Evolutionary conservation across 805 yeast species (phyloP), one percentile per base, ranked within the genome.

Genomic region (Metschnikowia similis): DNA sequence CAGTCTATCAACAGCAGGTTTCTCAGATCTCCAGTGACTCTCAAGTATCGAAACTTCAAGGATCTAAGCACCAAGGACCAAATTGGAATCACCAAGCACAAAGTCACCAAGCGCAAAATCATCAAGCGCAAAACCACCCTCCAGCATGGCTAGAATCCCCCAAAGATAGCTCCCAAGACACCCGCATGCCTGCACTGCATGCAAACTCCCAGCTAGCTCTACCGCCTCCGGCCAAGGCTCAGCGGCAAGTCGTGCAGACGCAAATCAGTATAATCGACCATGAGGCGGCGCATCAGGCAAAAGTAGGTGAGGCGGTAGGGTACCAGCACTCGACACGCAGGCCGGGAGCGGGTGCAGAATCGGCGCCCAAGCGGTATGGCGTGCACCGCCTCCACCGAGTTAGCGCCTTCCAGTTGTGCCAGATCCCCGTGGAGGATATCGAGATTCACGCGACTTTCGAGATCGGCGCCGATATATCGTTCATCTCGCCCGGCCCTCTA

Each of bases 401-500:
- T 6, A 4, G 26, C 5, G 26, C 36, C 17, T 40, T 8, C 5
- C 29, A 11, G 3, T 30, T 52, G 11, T 21, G n/a, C 4, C 16
- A 6, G 6, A 26, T 47, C 9, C 42, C 40, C 0, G 16, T 49
- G 8, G 45, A 39, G n/a, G 11, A 29, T 3, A 10, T 49, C 10
- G 31, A 38, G 3, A 35, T 28, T 10, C 37, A 46, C 8, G 48
- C 54, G 10, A 10, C 29, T 3, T 55, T 51, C 35, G 46, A 47
- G 16, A 34, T 51, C 13, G 9, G 6, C 2, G 49, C 52, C 11
- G 6, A 9, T 1, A n/a, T 54, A 3, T 11, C 26, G 2, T 21
- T 26, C 6, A 42, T 56, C 14, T 17, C 8, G n/a, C 61, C 58
- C 1, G 16, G 21, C 2, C 48, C 54, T 11, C 41, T 40, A 11